phyloP scores from a whole-genome alignment of 2,329 filamentous ascomycete genomes.

The Fusarium tricinctum region DNA sequence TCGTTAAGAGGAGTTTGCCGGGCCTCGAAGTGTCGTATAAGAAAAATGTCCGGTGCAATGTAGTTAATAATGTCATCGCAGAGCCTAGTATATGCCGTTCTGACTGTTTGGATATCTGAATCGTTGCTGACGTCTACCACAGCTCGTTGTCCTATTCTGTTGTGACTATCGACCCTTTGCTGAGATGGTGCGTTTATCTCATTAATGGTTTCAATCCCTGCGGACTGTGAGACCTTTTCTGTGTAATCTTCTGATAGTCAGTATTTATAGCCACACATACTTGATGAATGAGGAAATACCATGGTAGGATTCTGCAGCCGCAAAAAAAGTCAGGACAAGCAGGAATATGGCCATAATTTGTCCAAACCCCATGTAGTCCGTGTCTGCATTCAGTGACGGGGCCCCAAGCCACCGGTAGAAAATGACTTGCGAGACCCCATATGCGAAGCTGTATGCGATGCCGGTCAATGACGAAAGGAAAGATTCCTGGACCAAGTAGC shows the following conservation, averaged over 20 bases:
- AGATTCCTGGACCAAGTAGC: neutral
- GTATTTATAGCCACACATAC: too few relatives aligned
- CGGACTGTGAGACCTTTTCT: too few relatives aligned
- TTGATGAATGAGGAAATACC: neutral
- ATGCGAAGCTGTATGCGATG: neutral
- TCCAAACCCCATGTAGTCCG: neutral
- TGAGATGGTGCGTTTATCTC: too few relatives aligned
- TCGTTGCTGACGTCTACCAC: neutral
- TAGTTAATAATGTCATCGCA: neutral
- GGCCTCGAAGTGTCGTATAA: neutral
- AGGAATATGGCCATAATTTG: conserved; percentile 6
- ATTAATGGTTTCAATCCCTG: too few relatives aligned
- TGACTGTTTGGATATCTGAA: neutral
- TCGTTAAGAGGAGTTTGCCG: neutral
- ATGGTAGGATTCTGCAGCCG: neutral
- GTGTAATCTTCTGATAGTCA: too few relatives aligned
- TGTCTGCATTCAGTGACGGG: neutral
- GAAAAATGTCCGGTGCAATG: neutral
- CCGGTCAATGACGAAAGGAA: neutral
- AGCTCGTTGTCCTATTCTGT: too few relatives aligned
- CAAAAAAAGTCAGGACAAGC: neutral
- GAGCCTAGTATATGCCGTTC: too few relatives aligned
- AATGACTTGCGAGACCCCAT: neutral
- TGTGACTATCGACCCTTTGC: too few relatives aligned
- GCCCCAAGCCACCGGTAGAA: neutral